phyloP scores from a whole-genome alignment of 148 eudicot species.

The Agrostemma githago region DNA sequence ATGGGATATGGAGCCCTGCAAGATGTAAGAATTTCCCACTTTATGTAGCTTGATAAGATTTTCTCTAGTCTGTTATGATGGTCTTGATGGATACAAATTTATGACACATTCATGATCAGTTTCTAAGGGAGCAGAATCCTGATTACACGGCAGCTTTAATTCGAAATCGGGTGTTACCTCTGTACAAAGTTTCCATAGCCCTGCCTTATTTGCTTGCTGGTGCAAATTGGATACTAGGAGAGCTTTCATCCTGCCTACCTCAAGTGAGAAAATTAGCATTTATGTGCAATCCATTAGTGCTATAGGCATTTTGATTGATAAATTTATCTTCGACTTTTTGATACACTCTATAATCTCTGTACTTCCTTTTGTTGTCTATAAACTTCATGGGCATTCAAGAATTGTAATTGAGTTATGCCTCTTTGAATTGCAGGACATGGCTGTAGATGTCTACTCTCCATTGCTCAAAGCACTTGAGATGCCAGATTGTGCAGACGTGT shows the following conservation, averaged over 20 bases:
- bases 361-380: background rate
- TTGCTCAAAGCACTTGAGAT: constrained; percentile 51
- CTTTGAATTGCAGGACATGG: constrained; percentile 46
- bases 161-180: constrained; percentile 50
- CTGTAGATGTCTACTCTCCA: constrained; percentile 57
- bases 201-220: constrained; percentile 60
- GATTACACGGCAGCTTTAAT: constrained; percentile 44
- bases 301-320: background rate
- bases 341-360: background rate
- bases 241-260: constrained; percentile 65
- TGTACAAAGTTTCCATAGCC: constrained; percentile 40
- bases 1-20: constrained; percentile 78
- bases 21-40: constrained; percentile 49
- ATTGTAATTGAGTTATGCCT: background rate
- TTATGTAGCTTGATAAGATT: constrained; percentile 10
- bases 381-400: background rate
- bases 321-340: background rate
- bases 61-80: constrained; percentile 2
- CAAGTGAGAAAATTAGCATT: constrained; percentile 39
- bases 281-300: background rate
- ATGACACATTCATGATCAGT: constrained; percentile 35
- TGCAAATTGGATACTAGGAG: constrained; percentile 85
- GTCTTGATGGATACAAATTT: background rate
- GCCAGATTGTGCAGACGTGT: constrained; percentile 47
- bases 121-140: constrained; percentile 55